Percentiles rank a stretch among this genome's conserved stretches.
Conservation (phyloP, 169 alveolate species). For the Plasmodium chabaudi region DNA sequence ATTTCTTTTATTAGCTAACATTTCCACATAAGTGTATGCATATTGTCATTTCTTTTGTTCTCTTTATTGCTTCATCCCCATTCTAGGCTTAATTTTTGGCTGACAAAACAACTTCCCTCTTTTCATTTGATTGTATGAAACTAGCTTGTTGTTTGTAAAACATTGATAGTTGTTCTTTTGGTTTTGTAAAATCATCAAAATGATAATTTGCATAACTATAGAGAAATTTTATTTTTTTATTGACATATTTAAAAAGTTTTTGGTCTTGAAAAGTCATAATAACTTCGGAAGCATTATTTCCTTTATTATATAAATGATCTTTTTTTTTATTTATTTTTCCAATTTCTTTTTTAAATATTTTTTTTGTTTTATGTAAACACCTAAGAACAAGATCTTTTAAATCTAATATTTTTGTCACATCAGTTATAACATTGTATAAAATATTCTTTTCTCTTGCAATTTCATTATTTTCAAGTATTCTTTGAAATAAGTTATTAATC, state of each 20-base stretch:
- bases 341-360: conserved; percentile 46
- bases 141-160: conserved; percentile 53
- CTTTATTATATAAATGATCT: neutral
- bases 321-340: conserved; percentile 20
- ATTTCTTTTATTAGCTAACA: neutral
- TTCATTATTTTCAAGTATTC: conserved; percentile 69
- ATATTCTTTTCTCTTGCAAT: conserved; percentile 53
- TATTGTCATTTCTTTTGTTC: neutral
- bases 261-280: conserved; percentile 32
- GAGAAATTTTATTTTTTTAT: conserved; percentile 50
- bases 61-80: neutral
- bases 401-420: conserved; percentile 26
- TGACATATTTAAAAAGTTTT: conserved; percentile 41
- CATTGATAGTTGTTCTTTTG: conserved; percentile 13
- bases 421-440: conserved; percentile 58
- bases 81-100: neutral
- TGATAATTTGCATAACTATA: conserved; percentile 68
- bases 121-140: conserved; percentile 22
- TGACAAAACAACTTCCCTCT: conserved; percentile 36
- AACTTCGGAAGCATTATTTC: conserved; percentile 2
- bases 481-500: conserved; percentile 25
- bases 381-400: conserved; percentile 56
- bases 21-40: neutral
- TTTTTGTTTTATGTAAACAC: conserved; percentile 58
- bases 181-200: conserved; percentile 21